Evolutionary conservation across 768 basidiomycete genomes (phyloP).

Genomic region (Lactarius sanguifluus): DNA sequence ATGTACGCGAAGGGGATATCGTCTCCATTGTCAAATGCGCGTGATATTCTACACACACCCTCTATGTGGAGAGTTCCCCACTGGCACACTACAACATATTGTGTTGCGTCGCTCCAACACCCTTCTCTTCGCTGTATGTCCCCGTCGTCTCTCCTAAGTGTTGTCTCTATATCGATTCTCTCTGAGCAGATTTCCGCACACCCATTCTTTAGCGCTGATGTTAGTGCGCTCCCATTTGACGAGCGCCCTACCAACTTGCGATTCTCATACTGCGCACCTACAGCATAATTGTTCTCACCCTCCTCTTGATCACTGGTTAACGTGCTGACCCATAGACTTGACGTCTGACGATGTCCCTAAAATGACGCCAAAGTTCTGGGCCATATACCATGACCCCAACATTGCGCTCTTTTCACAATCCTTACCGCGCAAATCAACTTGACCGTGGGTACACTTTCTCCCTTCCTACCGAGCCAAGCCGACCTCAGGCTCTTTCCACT

Average conservation of each 20-base stretch:
- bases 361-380: conserved; percentile 53
- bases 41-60: neutral
- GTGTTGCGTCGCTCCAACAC: neutral
- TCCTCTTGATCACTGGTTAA: neutral
- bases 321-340: conserved; percentile 33
- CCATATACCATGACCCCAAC: conserved; percentile 54
- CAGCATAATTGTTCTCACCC: conserved; percentile 3
- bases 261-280: conserved; percentile 17
- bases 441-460: conserved; percentile 53
- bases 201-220: conserved; percentile 15
- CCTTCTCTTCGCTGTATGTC: neutral
- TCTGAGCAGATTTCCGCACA: conserved; percentile 14
- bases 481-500: conserved; percentile 49
- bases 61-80: neutral
- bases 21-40: neutral
- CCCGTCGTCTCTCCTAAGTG: neutral
- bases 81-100: neutral
- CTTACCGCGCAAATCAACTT: conserved; percentile 53
- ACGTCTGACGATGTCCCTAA: conserved; percentile 49
- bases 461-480: conserved; percentile 48
- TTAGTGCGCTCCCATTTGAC: conserved; percentile 9
- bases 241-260: conserved; percentile 17
- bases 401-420: conserved; percentile 50
- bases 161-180: conserved; percentile 4
- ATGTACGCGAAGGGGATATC: neutral